phyloP scores from a whole-genome alignment of 164 flowering plant species.

The Houttuynia cordata region DNA sequence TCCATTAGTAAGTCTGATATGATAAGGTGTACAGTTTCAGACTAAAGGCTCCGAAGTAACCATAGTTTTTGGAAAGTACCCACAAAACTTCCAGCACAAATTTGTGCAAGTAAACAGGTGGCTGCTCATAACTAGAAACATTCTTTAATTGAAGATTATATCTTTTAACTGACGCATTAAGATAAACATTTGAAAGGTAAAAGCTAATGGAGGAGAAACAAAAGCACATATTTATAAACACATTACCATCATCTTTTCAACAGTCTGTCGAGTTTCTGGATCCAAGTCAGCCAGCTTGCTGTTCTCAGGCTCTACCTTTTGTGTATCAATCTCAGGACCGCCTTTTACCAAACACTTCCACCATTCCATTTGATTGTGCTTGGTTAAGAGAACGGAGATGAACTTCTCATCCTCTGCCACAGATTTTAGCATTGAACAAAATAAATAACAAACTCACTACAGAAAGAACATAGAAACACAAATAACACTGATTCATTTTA shows the following conservation, averaged over 20 bases:
- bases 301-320: conserved; percentile 85
- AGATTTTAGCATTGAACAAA: background rate
- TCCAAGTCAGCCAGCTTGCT: conserved; percentile 83
- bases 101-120: too few relatives aligned
- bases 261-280: conserved; percentile 76
- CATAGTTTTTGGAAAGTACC: too few relatives aligned
- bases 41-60: too few relatives aligned
- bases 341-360: conserved; percentile 87
- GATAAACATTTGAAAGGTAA: background rate
- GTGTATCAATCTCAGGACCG: conserved; percentile 86
- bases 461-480: background rate
- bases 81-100: too few relatives aligned
- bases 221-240: background rate
- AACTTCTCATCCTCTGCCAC: conserved; percentile 70
- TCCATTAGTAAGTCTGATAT: background rate
- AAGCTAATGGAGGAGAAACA: background rate
- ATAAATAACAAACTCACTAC: background rate
- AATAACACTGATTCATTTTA: background rate
- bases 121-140: too few relatives aligned
- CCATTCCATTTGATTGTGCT: conserved; percentile 95
- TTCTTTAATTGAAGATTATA: too few relatives aligned
- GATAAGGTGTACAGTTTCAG: too few relatives aligned
- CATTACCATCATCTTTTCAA: conserved; percentile 95
- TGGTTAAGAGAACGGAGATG: conserved; percentile 65
- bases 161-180: too few relatives aligned